phyloP scores from a whole-genome alignment of 345 rosid species.

The Arabis alpina region DNA sequence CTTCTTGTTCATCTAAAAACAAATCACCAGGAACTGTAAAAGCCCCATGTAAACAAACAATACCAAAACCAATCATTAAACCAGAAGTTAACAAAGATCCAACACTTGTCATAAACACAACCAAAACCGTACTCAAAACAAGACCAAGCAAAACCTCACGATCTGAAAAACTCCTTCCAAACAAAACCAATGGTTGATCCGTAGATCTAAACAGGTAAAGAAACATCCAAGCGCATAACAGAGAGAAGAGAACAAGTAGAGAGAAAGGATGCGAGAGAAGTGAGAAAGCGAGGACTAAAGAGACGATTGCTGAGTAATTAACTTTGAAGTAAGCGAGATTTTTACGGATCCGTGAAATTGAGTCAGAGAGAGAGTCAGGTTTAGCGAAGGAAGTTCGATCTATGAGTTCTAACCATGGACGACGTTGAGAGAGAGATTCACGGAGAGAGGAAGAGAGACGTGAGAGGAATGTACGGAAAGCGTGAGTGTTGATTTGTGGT shows the following conservation, averaged over 20 bases:
- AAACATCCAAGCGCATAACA: constrained; percentile 37
- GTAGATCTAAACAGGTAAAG: constrained; percentile 41
- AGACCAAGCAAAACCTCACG: constrained; percentile 38
- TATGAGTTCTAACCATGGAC: constrained; percentile 65
- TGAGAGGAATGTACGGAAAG: constrained; percentile 47
- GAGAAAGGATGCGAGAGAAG: constrained; percentile 44
- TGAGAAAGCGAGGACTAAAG: constrained; percentile 39
- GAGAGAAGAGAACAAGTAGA: constrained; percentile 36
- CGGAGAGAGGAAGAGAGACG: constrained; percentile 45
- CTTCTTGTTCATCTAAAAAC: constrained; percentile 42
- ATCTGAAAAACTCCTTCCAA: constrained; percentile 36
- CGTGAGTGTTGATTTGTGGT: constrained; percentile 44
- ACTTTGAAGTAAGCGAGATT: constrained; percentile 72
- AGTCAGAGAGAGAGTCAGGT: constrained; percentile 73
- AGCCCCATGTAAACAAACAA: constrained; percentile 43
- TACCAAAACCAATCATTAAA: constrained; percentile 28
- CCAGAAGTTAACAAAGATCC: constrained; percentile 41
- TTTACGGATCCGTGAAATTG: constrained; percentile 68
- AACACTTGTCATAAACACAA: constrained; percentile 45
- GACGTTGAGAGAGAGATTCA: constrained; percentile 51
- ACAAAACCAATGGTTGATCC: constrained; percentile 36
- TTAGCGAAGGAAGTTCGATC: constrained; percentile 70
- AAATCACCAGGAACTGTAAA: constrained; percentile 44
- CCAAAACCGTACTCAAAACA: constrained; percentile 27
- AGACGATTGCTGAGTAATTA: constrained; percentile 35